Base-by-base conservation (phyloP, 371 early-diverging fungal genomes). In the Antonospora locustae region DNA sequence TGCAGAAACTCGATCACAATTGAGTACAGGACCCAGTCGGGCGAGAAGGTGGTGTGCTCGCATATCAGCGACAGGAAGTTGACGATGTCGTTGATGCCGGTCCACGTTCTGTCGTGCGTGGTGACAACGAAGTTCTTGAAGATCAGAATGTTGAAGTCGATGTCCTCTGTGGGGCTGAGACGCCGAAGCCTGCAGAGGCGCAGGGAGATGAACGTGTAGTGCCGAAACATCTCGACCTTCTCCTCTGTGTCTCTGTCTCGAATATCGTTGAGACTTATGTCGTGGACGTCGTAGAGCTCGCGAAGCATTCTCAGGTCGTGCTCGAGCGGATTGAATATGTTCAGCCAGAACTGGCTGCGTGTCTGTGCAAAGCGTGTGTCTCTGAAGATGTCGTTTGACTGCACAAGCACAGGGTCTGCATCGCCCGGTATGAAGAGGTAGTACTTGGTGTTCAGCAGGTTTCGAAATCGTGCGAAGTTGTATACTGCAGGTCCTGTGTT, bases 1-100 rank as follows among this genome's bases (percentile, higher is more conserved):
- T 71, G 71, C 12, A 71, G 30, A 36, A 71, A 71, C 51, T 71
- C 71, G 20, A 71, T 63, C 6, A 71, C 57, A 38, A 71, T 58
- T 0, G 68, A 67, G 41, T 57, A 67, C 30, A 71, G 53, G 1
- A 67, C 68, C 71, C 71, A 71, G 9, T 65, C 61, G 7, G 71
- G 71, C 30, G 51, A 55, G 4, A 68, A 32, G 2, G 37, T 39
- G 17, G 71, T 65, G 48, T 62, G 45, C 28, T 34, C n/a, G 28
- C 59, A 61, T 3, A 68, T 58, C 3, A 66, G 44, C n/a, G 51
- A 54, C 19, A 67, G 40, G 34, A 71, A 71, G 59, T 67, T 67
- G 12, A 68, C 32, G 22, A 67, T 71, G 47, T 71, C 68, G 19
- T 50, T 65, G 3, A 68, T 62, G 41, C 66, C 60, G 9, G 39